Base-by-base conservation (phyloP, 306 rosid genomes). In the Delonix regia region DNA sequence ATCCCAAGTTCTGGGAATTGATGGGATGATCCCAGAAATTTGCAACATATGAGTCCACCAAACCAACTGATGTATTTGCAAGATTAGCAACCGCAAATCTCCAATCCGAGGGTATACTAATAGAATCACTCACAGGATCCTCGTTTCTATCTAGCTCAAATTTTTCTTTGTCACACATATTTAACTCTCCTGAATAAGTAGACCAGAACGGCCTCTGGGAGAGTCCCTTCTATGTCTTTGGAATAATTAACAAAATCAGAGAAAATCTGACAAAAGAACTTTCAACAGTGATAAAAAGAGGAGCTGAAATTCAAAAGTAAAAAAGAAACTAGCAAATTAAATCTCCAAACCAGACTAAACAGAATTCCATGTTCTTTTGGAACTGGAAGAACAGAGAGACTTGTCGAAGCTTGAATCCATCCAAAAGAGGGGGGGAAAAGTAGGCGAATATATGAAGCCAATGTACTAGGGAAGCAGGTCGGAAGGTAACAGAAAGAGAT, bases 81-180 rank as follows among this genome's bases (percentile, higher is more conserved):
- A 89, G 83, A 83, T 85, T 87, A 45, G 86, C 81, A 70, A 85
- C 86, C 67, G 82, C 88, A 82, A 81, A 95, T 82, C 93, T 83
- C 98, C 98, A 94, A 84, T 90, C 97, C 0, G 87, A 87, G 21
- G 89, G 65, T 88, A 88, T 63, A 73, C 88, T 79, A 82, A 79
- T 57, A 36, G 97, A 86, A 84, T 79, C 87, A 73, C 81, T 86
- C 93, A 89, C 68, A 69, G 88, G 90, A 85, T 93, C 93, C 80
- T 76, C 88, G 51, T 69, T 84, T 90, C 93, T 84, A 78, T 87
- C 96, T 4, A 86, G 77, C 89, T 88, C 97, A 86, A 85, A 85
- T 45, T 87, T 90, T 12, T 91, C 93, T 55, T 84, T 89, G 65
- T 85, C 98, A 74, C 92, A 88, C 93, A 91, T 88, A 83, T 90